Conservation (phyloP, 192 early-diverging fungal genomes). For the Coemansia sp. region DNA sequence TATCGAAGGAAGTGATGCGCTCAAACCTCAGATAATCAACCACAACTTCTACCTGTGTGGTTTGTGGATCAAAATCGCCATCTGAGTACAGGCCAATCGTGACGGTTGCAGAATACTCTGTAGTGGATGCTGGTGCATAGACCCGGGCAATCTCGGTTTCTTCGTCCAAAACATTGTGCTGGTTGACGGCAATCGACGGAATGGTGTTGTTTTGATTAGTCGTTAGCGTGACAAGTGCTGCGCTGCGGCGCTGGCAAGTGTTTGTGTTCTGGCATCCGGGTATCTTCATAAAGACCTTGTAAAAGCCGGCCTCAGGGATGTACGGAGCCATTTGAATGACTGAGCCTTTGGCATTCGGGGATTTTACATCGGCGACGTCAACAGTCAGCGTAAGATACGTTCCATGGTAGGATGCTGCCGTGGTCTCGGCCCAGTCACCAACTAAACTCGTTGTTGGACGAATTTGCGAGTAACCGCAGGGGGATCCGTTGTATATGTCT, state of each 20-base stretch:
- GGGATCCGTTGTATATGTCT: constrained; percentile 40
- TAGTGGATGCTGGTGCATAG: constrained; percentile 53
- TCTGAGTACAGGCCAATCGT: constrained; percentile 39
- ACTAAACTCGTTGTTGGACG: constrained; percentile 20
- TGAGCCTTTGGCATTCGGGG: constrained; percentile 18
- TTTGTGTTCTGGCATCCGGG: constrained; percentile 62
- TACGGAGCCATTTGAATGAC: constrained; percentile 48
- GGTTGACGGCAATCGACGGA: constrained; percentile 26
- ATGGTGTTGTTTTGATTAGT: constrained; percentile 11
- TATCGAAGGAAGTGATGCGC: constrained; percentile 36
- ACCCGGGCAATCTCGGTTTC: constrained; percentile 53
- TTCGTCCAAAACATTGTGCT: constrained; percentile 49
- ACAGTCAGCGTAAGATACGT: constrained; percentile 37
- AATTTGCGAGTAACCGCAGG: constrained; percentile 28
- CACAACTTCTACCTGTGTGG: constrained; percentile 36
- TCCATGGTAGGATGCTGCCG: constrained; percentile 36
- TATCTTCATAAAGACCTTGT: constrained; percentile 57
- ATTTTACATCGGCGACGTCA: constrained; percentile 21
- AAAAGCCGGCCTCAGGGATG: constrained; percentile 63
- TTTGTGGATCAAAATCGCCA: constrained; percentile 17
- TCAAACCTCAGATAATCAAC: constrained; percentile 41
- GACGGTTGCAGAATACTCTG: constrained; percentile 55
- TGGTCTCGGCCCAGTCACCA: constrained; percentile 38
- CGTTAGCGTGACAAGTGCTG: constrained; percentile 26
- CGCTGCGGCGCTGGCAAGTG: constrained; percentile 41